Percentiles rank a stretch among this genome's conserved stretches.
Evolutionary conservation across 2,329 filamentous ascomycete species (phyloP).

Genomic region (Acrodontium crateriforme): DNA sequence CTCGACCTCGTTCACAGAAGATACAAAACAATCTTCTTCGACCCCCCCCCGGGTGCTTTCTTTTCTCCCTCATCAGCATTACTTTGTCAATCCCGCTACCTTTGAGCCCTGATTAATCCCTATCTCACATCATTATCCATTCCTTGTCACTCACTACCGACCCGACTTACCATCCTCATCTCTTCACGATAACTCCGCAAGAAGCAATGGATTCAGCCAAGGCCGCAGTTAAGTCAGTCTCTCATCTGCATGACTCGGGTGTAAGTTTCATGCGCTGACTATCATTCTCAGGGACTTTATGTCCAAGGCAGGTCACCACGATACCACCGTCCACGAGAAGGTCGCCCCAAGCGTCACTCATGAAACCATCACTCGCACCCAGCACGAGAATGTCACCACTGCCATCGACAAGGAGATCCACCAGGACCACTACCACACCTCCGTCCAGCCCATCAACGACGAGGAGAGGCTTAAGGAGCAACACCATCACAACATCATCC

Average conservation of each 20-base stretch:
- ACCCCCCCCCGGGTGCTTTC: too few species aligned
- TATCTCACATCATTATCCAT: too few species aligned
- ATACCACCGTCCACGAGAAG: slow-evolving; percentile 23
- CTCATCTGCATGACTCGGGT: not conserved
- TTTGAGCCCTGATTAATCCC: too few species aligned
- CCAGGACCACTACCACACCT: slow-evolving; percentile 59
- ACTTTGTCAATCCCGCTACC: too few species aligned
- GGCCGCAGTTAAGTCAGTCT: not conserved
- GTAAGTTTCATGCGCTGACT: slow-evolving; percentile 5
- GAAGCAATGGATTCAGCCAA: not conserved
- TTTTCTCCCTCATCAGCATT: too few species aligned
- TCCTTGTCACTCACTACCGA: too few species aligned
- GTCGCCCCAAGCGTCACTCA: slow-evolving; percentile 35
- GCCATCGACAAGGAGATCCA: slow-evolving; percentile 56
- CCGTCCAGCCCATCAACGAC: slow-evolving; percentile 49
- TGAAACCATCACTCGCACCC: slow-evolving; percentile 37
- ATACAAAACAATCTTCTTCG: too few species aligned
- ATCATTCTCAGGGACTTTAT: slow-evolving; percentile 16
- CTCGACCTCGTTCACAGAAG: too few species aligned
- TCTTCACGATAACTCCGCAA: too few species aligned
- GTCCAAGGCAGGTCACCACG: slow-evolving; percentile 23
- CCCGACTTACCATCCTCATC: too few species aligned
- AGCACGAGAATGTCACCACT: slow-evolving; percentile 44
- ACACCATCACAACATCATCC: slow-evolving; percentile 45
- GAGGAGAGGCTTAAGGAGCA: slow-evolving; percentile 48